Evolutionary conservation across 2,329 filamentous ascomycete genomes (phyloP).

Genomic region (Stenocarpella maydis): DNA sequence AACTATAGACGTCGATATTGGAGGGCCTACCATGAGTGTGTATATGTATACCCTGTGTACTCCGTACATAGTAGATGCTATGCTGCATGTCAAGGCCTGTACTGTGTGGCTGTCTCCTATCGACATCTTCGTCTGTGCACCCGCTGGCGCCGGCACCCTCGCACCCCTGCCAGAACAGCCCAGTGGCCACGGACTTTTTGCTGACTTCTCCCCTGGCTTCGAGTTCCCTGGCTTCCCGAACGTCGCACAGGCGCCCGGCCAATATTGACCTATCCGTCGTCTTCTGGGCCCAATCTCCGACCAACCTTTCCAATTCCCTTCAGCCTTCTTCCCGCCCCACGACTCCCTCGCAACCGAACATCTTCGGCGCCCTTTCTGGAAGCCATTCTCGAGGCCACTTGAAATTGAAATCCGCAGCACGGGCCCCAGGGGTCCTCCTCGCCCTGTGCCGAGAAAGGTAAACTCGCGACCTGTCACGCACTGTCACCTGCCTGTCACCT

Average conservation of each 20-base stretch:
- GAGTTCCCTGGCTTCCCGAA: too few species aligned
- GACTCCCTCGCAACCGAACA: constrained; percentile 9
- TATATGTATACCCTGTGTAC: too few species aligned
- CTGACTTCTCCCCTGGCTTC: too few species aligned
- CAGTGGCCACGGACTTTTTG: not conserved
- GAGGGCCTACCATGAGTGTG: too few species aligned
- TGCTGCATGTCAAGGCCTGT: too few species aligned
- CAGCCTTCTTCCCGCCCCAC: constrained; percentile 17
- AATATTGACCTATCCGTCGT: constrained; percentile 13
- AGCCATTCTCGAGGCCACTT: constrained; percentile 15
- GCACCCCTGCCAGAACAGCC: too few species aligned
- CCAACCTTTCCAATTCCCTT: constrained; percentile 20
- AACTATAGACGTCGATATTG: too few species aligned
- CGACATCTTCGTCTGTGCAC: constrained; percentile 16
- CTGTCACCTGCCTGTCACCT: constrained; percentile 7
- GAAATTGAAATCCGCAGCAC: constrained; percentile 29
- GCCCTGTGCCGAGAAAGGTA: constrained; percentile 35
- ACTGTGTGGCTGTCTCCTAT: too few species aligned
- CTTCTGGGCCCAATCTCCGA: constrained; percentile 18
- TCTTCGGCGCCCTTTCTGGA: constrained; percentile 35
- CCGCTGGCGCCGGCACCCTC: too few species aligned
- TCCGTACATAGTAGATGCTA: too few species aligned
- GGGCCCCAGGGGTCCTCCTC: constrained; percentile 28
- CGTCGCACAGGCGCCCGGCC: constrained; percentile 13
- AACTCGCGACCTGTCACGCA: constrained; percentile 25